phyloP scores from a whole-genome alignment of 768 basidiomycete genomes.

The Auricularia auricula-judae region DNA sequence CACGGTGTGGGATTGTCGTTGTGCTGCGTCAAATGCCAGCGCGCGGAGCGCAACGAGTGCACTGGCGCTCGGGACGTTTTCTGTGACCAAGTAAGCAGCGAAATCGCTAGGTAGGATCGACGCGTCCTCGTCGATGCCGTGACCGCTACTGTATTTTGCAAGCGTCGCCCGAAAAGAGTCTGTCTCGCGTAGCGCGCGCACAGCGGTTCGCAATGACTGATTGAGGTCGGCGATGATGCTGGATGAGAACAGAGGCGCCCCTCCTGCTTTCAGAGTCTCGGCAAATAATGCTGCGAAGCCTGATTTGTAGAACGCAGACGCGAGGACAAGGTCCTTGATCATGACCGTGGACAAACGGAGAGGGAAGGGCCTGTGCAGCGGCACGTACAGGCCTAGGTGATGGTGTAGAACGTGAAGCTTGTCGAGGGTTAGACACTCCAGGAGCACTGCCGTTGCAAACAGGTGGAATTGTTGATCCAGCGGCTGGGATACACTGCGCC shows the following conservation, averaged over 20 bases:
- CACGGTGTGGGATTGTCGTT: not conserved
- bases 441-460: slow-evolving; percentile 64
- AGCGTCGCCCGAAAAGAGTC: not conserved
- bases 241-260: not conserved
- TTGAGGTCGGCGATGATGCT: not conserved
- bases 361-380: not conserved
- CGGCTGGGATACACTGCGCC: slow-evolving; percentile 36
- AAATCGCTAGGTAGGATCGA: not conserved
- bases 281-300: not conserved
- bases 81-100: not conserved
- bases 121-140: not conserved
- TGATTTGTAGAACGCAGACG: not conserved
- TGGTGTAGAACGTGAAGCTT: slow-evolving; percentile 71
- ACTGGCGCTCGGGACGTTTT: not conserved
- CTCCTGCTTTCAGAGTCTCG: not conserved
- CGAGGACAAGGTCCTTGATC: not conserved
- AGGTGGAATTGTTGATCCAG: slow-evolving; percentile 54
- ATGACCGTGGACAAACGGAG: not conserved
- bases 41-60: not conserved
- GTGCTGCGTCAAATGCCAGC: not conserved
- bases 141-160: not conserved
- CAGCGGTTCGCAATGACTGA: not conserved
- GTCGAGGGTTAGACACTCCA: slow-evolving; percentile 87
- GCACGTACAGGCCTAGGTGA: slow-evolving; percentile 55
- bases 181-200: not conserved